These are phyloP conservation scores for Huiozyma naganishii DNA, from an alignment of 805 yeast genomes.

Conservation along the genomic window DNA sequence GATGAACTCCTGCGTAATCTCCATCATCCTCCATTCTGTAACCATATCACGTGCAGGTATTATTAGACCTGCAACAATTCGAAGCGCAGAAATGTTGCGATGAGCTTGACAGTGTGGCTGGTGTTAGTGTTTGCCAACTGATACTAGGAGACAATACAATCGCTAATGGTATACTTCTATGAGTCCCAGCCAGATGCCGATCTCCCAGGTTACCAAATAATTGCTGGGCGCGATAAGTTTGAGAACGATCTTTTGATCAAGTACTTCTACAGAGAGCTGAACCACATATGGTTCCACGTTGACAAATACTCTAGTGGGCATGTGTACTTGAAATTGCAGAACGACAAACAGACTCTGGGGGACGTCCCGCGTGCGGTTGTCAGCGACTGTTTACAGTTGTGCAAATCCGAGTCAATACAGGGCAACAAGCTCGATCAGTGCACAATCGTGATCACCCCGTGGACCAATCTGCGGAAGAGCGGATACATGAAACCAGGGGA, in stretches of 20 bases:
- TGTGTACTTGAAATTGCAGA: slow-evolving; percentile 48
- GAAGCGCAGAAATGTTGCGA: too few relatives aligned
- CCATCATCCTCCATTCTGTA: too few relatives aligned
- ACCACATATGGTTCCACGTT: slow-evolving; percentile 64
- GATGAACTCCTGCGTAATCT: too few relatives aligned
- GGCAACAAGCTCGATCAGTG: slow-evolving; percentile 62
- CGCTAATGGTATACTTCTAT: slow-evolving; percentile 22
- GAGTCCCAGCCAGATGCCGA: slow-evolving; percentile 15
- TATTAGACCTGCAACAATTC: too few relatives aligned
- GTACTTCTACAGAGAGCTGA: slow-evolving; percentile 51
- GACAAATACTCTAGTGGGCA: slow-evolving; percentile 72
- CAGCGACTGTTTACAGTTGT: slow-evolving; percentile 53
- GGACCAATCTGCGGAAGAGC: slow-evolving; percentile 54
- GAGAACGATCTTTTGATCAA: slow-evolving; percentile 57
- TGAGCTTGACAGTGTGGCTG: too few relatives aligned
- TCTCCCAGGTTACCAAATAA: slow-evolving; percentile 11
- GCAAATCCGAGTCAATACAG: slow-evolving; percentile 67
- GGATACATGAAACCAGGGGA: slow-evolving; percentile 72
- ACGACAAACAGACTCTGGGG: slow-evolving; percentile 35
- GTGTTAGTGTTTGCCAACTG: too few relatives aligned
- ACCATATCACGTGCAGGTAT: too few relatives aligned
- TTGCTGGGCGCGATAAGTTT: slow-evolving; percentile 62
- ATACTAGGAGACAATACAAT: too few relatives aligned
- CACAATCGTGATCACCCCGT: slow-evolving; percentile 63
- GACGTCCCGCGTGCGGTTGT: slow-evolving; percentile 43